These are phyloP conservation scores for Arthromyces matolae DNA, from an alignment of 768 basidiomycete species.

Conservation along the genomic window DNA sequence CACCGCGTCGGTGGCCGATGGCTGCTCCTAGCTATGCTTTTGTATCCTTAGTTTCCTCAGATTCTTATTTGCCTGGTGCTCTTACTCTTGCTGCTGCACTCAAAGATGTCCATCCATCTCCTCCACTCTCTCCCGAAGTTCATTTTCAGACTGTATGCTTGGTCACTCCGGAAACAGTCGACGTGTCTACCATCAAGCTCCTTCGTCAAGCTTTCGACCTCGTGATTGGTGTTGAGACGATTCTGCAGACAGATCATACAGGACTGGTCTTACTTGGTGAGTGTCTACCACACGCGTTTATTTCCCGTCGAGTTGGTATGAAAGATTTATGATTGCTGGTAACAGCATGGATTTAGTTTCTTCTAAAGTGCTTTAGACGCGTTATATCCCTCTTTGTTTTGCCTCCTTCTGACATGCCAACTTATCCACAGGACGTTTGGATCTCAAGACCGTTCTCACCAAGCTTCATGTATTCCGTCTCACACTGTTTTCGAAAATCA, in stretches of 20 bases:
- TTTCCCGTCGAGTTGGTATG: too few relatives aligned
- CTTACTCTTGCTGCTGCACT: constrained; percentile 84
- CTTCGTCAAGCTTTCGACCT: constrained; percentile 77
- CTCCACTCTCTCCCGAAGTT: constrained; percentile 54
- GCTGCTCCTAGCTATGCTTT: constrained; percentile 75
- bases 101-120: constrained; percentile 67
- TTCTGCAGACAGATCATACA: constrained; percentile 61
- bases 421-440: constrained; percentile 73
- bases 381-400: too few relatives aligned
- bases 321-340: too few relatives aligned
- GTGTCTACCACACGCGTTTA: constrained; percentile 27
- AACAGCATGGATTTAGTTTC: too few relatives aligned
- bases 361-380: constrained; percentile 2
- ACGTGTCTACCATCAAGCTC: constrained; percentile 74
- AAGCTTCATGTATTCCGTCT: constrained; percentile 96
- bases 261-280: constrained; percentile 82
- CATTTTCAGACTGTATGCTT: constrained; percentile 83
- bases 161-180: constrained; percentile 91
- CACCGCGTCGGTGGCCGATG: constrained; percentile 36
- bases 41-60: constrained; percentile 89
- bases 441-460: constrained; percentile 90
- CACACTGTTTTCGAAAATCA: constrained; percentile 76
- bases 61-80: constrained; percentile 90
- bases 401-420: too few relatives aligned
- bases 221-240: constrained; percentile 90